Base-by-base conservation (phyloP, 176 grass and related monocot species). In the Otatea glauca region DNA sequence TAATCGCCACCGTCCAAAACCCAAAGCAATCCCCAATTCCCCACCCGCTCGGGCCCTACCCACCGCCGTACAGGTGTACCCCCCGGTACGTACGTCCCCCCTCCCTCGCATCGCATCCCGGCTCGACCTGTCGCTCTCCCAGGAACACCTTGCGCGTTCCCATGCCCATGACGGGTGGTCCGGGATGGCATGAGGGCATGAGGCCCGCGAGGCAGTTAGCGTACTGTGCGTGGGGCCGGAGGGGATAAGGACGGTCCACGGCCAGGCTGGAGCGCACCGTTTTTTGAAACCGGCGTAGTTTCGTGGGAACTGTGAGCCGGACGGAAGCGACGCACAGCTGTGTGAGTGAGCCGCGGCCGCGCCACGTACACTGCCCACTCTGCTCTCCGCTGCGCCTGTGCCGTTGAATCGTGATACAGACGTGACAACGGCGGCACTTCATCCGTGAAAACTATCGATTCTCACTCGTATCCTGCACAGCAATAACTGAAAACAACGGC, bases 221-320 rank as follows among this genome's bases (percentile, higher is more conserved):
- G 65, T 2, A 16, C 45, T n/a, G 12, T 21, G 41, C 27, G 7
- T 2, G 12, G 32, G 44, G 56, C 21, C 3, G 21, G 32, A 58
- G 23, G 47, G 5, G 77, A 68, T 43, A 49, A 25, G 50, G 38
- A 34, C 53, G 53, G 0, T 72, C 72, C 72, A 48, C 24, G 29
- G 74, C 55, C 88, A 90, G 88, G 16, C 88, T 90, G 88, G 48
- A 76, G 24, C 72, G 83, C 88, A 81, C 67, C 16, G 39, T 32
- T 44, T 37, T 47, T 14, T 3, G 23, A 34, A 76, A 51, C 58
- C 76, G 68, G 35, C 74, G 74, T 35, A 41, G 61, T 32, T 85
- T 62, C 72, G 66, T 41, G 39, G 39, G 39, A 41, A 41, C 6
- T 25, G 49, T 51, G 15, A 2, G 5, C 50, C 50, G 16, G 16